These are phyloP conservation scores for Aspergillus thermomutatus DNA, from an alignment of 2,329 filamentous ascomycete genomes.

Conservation along the genomic window DNA sequence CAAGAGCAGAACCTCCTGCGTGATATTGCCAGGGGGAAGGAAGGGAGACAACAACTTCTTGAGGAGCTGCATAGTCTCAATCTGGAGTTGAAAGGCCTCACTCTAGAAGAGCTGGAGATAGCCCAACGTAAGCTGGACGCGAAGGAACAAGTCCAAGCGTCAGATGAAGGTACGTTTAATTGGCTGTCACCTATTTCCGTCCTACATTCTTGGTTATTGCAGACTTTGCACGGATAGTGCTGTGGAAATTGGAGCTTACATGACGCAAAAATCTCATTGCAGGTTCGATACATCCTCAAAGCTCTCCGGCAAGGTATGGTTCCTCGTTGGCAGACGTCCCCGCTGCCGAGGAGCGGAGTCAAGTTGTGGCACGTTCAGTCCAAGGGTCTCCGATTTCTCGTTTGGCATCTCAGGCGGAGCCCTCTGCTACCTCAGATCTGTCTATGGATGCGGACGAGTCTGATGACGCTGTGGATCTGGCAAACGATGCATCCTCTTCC, in stretches of 20 bases:
- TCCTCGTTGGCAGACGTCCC: not conserved
- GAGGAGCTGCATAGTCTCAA: constrained; percentile 49
- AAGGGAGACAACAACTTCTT: constrained; percentile 42
- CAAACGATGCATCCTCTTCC: constrained; percentile 14
- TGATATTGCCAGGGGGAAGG: constrained; percentile 46
- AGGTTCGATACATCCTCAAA: constrained; percentile 2
- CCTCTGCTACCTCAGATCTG: constrained; percentile 1
- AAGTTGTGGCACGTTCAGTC: not conserved
- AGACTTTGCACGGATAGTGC: not conserved
- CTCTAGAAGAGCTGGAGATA: constrained; percentile 43
- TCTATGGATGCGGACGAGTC: constrained; percentile 11
- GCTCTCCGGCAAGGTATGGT: not conserved
- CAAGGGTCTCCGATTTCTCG: not conserved
- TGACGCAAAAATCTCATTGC: not conserved
- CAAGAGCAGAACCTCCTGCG: constrained; percentile 40
- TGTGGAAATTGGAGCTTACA: not conserved
- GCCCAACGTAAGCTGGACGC: constrained; percentile 21
- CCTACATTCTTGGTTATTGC: not conserved
- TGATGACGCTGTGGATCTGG: constrained; percentile 4
- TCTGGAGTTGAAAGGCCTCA: constrained; percentile 46
- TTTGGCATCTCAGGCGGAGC: not conserved
- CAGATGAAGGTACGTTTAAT: constrained; percentile 20
- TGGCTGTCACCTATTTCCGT: not conserved
- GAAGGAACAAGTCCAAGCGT: constrained; percentile 10
- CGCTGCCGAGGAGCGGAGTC: not conserved